A percentile compares a stretch with the other conserved stretches of the same genome.
phyloP scores from a whole-genome alignment of 228 moss, liverwort and hornwort species.

The Sphagnum magellanicum region DNA sequence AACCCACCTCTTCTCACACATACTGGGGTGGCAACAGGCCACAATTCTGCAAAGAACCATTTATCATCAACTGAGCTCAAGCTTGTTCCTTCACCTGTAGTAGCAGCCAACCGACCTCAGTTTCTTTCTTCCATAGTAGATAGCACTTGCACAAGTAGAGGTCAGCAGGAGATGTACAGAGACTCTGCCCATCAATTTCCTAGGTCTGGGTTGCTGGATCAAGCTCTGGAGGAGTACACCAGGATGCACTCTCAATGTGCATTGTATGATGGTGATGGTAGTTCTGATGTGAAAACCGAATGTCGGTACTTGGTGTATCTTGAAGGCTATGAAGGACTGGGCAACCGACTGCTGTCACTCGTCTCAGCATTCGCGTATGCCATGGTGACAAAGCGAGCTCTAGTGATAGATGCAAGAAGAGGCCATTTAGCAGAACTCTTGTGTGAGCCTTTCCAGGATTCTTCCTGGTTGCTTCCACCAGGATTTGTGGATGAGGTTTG shows the following conservation, averaged over 20 bases:
- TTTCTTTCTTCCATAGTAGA: no score
- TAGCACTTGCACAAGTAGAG: slow-evolving; percentile 42
- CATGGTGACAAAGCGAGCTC: slow-evolving; percentile 50
- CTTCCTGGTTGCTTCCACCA: slow-evolving; percentile 50
- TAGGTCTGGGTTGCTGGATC: slow-evolving; percentile 19
- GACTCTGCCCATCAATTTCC: slow-evolving; percentile 35
- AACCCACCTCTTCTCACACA: no score
- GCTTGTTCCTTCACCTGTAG: no score
- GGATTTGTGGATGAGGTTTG: slow-evolving; percentile 16
- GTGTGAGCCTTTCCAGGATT: slow-evolving; percentile 63
- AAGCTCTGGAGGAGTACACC: slow-evolving; percentile 23
- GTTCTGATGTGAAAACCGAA: background rate
- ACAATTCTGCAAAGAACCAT: no score
- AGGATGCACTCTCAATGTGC: slow-evolving; percentile 23
- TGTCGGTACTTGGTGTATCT: slow-evolving; percentile 55
- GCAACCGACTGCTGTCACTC: slow-evolving; percentile 71
- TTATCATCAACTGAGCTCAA: no score
- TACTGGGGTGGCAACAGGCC: no score
- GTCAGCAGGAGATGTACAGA: slow-evolving; percentile 47
- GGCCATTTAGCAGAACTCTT: slow-evolving; percentile 47
- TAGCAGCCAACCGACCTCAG: no score
- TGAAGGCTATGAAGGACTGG: slow-evolving; percentile 74
- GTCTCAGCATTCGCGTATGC: slow-evolving; percentile 75
- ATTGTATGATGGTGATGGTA: background rate
- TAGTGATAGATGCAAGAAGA: slow-evolving; percentile 35